Conservation (phyloP, 768 basidiomycete species). For the Fomitopsis serialis region DNA sequence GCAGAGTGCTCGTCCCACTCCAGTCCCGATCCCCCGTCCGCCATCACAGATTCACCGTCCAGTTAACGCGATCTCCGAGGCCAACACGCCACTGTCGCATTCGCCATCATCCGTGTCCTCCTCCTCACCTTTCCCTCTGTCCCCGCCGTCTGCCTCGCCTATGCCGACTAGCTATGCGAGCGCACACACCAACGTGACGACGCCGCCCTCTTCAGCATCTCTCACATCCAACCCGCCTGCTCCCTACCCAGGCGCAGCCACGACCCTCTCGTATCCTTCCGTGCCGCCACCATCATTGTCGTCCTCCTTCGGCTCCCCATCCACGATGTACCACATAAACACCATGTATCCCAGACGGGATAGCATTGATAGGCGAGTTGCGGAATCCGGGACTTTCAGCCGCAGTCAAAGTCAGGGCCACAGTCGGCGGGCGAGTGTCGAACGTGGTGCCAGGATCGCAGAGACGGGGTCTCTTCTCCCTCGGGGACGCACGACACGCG, state of each 20-base stretch:
- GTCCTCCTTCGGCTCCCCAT: slow-evolving; percentile 42
- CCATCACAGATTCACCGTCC: slow-evolving; percentile 60
- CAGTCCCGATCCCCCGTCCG: slow-evolving; percentile 72
- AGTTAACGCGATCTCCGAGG: slow-evolving; percentile 38
- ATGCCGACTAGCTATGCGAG: slow-evolving; percentile 52
- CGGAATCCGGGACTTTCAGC: slow-evolving; percentile 20
- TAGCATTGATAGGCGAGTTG: slow-evolving; percentile 25
- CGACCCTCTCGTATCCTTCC: slow-evolving; percentile 66
- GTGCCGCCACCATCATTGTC: slow-evolving; percentile 64
- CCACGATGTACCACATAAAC: slow-evolving; percentile 6
- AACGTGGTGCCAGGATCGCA: slow-evolving; percentile 61
- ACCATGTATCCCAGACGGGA: slow-evolving; percentile 24
- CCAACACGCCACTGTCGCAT: slow-evolving; percentile 58
- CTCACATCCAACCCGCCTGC: slow-evolving; percentile 36
- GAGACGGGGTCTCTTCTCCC: slow-evolving; percentile 59
- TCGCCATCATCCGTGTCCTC: slow-evolving; percentile 55
- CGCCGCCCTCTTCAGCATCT: slow-evolving; percentile 63
- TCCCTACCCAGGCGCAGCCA: slow-evolving; percentile 29
- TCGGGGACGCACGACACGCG: slow-evolving; percentile 13
- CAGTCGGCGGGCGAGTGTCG: slow-evolving; percentile 54
- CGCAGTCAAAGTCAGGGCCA: slow-evolving; percentile 28
- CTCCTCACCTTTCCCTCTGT: slow-evolving; percentile 60
- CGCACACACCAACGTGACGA: slow-evolving; percentile 61
- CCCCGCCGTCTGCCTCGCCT: slow-evolving; percentile 53
- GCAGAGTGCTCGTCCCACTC: slow-evolving; percentile 16